phyloP scores from a whole-genome alignment of 2,329 filamentous ascomycete genomes.

The Pyricularia pennisetigena region DNA sequence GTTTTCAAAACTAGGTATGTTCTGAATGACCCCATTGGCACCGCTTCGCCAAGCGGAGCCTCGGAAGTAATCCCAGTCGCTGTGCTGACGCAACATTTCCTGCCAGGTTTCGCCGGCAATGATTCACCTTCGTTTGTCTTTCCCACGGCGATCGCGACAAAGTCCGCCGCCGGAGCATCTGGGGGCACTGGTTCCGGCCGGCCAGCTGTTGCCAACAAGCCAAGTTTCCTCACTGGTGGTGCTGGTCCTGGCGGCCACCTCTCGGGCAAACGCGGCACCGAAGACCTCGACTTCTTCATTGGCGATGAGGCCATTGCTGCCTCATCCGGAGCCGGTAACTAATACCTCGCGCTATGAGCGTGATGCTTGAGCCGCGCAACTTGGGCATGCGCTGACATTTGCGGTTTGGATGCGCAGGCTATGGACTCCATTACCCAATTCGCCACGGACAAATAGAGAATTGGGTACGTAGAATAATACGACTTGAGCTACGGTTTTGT shows the following conservation, averaged over 20 bases:
- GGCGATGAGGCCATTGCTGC: slow-evolving; percentile 90
- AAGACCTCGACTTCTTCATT: slow-evolving; percentile 98
- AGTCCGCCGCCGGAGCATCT: slow-evolving; percentile 60
- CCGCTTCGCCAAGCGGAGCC: neutral
- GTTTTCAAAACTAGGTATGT: slow-evolving; percentile 93
- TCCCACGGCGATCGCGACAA: slow-evolving; percentile 95
- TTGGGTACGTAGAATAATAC: slow-evolving; percentile 54
- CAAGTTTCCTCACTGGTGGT: slow-evolving; percentile 86
- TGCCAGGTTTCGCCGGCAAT: slow-evolving; percentile 89
- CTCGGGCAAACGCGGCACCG: slow-evolving; percentile 86
- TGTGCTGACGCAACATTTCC: slow-evolving; percentile 14
- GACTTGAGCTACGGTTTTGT: neutral
- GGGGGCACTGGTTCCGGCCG: slow-evolving; percentile 77
- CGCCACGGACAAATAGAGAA: slow-evolving; percentile 98
- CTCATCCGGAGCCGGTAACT: slow-evolving; percentile 65
- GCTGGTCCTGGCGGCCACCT: slow-evolving; percentile 75
- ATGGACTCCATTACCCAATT: slow-evolving; percentile 95
- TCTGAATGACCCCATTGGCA: neutral
- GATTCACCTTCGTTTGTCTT: slow-evolving; percentile 99
- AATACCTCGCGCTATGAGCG: no score
- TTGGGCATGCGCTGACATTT: neutral
- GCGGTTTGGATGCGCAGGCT: slow-evolving; percentile 44
- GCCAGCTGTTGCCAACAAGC: slow-evolving; percentile 87
- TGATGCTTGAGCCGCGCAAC: neutral
- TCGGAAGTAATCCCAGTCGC: slow-evolving; percentile 4